These are phyloP conservation scores for Euryodendron excelsum DNA, from an alignment of 148 eudicot species.

Conservation along the genomic window DNA sequence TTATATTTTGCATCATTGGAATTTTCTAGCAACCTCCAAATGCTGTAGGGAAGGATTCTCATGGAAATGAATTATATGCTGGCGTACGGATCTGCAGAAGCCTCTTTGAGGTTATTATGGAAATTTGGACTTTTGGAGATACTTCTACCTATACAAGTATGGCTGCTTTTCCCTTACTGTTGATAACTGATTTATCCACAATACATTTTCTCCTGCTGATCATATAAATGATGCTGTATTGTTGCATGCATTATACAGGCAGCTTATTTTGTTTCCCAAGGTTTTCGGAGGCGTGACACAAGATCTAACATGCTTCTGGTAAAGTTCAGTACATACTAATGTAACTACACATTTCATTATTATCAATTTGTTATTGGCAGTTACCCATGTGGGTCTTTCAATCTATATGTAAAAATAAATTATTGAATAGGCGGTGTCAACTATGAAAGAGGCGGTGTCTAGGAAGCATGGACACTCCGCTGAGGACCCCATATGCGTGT, in stretches of 20 bases:
- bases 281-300: slow-evolving; percentile 66
- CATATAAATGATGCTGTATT: slow-evolving; percentile 6
- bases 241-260: slow-evolving; percentile 53
- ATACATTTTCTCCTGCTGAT: background rate
- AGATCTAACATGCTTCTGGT: slow-evolving; percentile 89
- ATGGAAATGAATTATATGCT: slow-evolving; percentile 96
- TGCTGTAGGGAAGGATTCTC: slow-evolving; percentile 65
- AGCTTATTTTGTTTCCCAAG: slow-evolving; percentile 63
- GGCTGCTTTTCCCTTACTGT: slow-evolving; percentile 1
- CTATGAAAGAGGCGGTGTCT: no score
- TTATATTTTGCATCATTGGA: background rate
- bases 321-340: slow-evolving; percentile 17
- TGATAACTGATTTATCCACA: slow-evolving; percentile 26
- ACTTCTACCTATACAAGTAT: slow-evolving; percentile 85
- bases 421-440: no score
- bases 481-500: no score
- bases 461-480: no score
- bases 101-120: slow-evolving; percentile 86
- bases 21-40: background rate
- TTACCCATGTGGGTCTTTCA: background rate
- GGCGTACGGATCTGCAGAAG: slow-evolving; percentile 92
- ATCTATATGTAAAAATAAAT: no score
- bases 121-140: slow-evolving; percentile 66
- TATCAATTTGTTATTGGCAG: background rate
- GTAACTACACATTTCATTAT: background rate